Conservation (phyloP, 192 early-diverging fungal genomes). For the Haplosporangium gracile region DNA sequence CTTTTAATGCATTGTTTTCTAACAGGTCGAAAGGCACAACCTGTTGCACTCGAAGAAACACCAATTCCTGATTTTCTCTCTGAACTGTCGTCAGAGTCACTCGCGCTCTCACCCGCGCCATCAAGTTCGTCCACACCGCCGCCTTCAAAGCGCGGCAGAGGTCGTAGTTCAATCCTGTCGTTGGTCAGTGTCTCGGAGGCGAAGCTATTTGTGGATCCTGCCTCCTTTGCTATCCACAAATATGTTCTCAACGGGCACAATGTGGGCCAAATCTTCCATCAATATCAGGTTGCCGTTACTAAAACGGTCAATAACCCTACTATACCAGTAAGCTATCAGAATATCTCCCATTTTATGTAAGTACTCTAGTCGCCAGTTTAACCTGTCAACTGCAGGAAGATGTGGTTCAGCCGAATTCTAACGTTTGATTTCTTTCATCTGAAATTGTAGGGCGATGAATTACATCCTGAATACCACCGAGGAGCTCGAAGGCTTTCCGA, state of each 20-base stretch:
- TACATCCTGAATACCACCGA: slow-evolving; percentile 9
- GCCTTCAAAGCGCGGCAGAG: slow-evolving; percentile 11
- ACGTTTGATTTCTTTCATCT: not conserved
- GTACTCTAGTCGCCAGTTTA: not conserved
- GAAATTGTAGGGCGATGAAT: slow-evolving; percentile 13
- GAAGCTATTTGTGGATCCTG: slow-evolving; percentile 12
- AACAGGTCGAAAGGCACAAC: too few species aligned
- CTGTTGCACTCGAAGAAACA: slow-evolving; percentile 6
- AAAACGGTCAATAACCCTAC: slow-evolving; percentile 6
- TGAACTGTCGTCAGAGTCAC: slow-evolving; percentile 8
- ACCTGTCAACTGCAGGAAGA: not conserved
- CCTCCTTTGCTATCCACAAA: slow-evolving; percentile 12
- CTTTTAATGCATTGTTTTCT: slow-evolving; percentile 18
- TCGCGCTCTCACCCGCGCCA: not conserved
- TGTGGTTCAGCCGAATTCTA: not conserved
- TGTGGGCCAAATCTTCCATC: slow-evolving; percentile 18
- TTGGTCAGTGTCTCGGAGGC: not conserved
- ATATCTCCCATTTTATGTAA: not conserved
- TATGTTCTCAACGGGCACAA: slow-evolving; percentile 17
- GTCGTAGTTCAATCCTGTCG: slow-evolving; percentile 18
- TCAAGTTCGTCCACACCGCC: slow-evolving; percentile 11
- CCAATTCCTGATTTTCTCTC: slow-evolving; percentile 11
- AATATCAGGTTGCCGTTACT: not conserved
- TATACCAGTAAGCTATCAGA: not conserved
- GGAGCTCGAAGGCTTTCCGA: not conserved